These are phyloP conservation scores for Leccinum subrobustum DNA, from an alignment of 1,284 basidiomycete genomes.

Conservation along the genomic window DNA sequence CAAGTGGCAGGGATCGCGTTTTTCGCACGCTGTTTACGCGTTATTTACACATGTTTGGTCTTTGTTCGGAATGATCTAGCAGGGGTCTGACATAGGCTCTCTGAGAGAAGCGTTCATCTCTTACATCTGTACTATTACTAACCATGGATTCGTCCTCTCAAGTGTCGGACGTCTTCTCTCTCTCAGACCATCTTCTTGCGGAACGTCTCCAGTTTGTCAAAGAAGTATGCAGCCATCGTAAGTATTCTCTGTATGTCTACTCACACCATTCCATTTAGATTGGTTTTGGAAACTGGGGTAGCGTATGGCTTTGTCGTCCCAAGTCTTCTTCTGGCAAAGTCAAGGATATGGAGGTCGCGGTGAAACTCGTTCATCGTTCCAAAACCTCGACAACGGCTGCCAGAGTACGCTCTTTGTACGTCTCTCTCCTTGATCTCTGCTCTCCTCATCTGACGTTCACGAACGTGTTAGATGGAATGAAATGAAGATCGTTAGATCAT, in stretches of 20 bases:
- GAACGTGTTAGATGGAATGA: slow-evolving; percentile 74
- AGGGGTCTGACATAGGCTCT: neutral
- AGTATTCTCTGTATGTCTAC: slow-evolving; percentile 1
- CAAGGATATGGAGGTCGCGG: slow-evolving; percentile 64
- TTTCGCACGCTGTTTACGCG: slow-evolving; percentile 33
- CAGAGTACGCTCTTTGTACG: slow-evolving; percentile 80
- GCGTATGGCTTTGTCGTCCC: slow-evolving; percentile 73
- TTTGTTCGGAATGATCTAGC: slow-evolving; percentile 29
- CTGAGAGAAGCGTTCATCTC: neutral
- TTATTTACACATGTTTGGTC: slow-evolving; percentile 35
- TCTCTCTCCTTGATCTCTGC: neutral
- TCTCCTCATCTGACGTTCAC: slow-evolving; percentile 8
- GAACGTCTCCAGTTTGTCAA: slow-evolving; percentile 72
- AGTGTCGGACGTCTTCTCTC: slow-evolving; percentile 49
- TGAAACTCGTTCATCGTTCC: slow-evolving; percentile 86
- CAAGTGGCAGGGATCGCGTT: slow-evolving; percentile 20
- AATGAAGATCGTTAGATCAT: slow-evolving; percentile 86
- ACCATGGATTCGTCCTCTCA: slow-evolving; percentile 36
- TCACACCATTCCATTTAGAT: slow-evolving; percentile 45
- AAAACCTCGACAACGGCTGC: slow-evolving; percentile 81
- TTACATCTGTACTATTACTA: slow-evolving; percentile 31
- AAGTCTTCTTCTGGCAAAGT: slow-evolving; percentile 46
- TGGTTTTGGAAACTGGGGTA: slow-evolving; percentile 87
- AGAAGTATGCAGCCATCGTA: slow-evolving; percentile 49
- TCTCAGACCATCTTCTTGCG: slow-evolving; percentile 62